A percentile compares a stretch with the other conserved stretches of the same genome.
phyloP scores from a whole-genome alignment of 768 basidiomycete species.

The Cystobasidium ongulense region DNA sequence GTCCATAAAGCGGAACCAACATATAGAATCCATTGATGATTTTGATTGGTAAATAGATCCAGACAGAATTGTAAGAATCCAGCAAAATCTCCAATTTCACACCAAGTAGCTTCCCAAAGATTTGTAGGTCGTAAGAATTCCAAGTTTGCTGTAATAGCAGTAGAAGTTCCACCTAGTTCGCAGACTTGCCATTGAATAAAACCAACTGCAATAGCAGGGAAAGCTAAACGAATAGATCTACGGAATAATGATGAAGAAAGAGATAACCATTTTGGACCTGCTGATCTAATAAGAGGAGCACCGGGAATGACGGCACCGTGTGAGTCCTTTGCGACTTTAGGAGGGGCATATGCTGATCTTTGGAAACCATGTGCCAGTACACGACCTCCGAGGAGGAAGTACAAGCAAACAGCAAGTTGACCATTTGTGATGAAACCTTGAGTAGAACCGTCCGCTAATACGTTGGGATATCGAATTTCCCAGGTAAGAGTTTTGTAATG shows the following conservation, averaged over 20 bases:
- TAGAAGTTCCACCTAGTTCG: constrained; percentile 4
- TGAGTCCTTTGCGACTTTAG: constrained; percentile 41
- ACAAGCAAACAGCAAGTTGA: constrained; percentile 43
- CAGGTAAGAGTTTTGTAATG: constrained; percentile 43
- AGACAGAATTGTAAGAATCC: constrained; percentile 43
- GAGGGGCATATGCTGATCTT: constrained; percentile 42
- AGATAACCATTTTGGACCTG: constrained; percentile 43
- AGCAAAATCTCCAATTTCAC: constrained; percentile 42
- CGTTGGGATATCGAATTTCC: constrained; percentile 39
- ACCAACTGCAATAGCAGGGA: constrained; percentile 43
- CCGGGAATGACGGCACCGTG: constrained; percentile 43
- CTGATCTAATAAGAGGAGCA: constrained; percentile 39
- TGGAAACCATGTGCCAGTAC: constrained; percentile 43
- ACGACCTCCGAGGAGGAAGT: constrained; percentile 44
- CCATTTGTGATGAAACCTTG: constrained; percentile 42
- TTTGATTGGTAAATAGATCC: constrained; percentile 43
- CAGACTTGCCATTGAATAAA: constrained; percentile 43
- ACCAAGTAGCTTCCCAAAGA: constrained; percentile 43
- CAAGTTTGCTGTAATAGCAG: constrained; percentile 33
- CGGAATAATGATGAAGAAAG: constrained; percentile 44
- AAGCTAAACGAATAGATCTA: constrained; percentile 44
- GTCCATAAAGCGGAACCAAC: constrained; percentile 43
- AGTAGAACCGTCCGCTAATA: constrained; percentile 37
- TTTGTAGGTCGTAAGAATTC: constrained; percentile 39
- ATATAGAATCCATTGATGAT: constrained; percentile 43